A percentile compares a stretch with the other conserved stretches of the same genome.
Conservation (phyloP, 2,329 filamentous ascomycete species). For the Neurospora sp. region DNA sequence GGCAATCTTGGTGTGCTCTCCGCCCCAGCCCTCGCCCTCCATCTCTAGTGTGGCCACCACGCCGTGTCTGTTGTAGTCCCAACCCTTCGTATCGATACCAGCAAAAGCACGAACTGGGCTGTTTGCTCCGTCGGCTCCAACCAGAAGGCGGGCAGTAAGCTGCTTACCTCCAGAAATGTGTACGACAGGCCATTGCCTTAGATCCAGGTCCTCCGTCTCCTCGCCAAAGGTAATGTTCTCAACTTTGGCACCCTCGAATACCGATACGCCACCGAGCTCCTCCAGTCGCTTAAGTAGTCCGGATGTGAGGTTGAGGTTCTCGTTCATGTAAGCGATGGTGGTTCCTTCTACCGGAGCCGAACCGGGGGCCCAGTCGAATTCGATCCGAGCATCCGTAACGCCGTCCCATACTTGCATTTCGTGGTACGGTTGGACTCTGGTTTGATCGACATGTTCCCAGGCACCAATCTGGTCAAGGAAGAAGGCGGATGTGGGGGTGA, state of each 20-base stretch:
- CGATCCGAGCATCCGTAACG: constrained; percentile 74
- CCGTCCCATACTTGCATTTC: constrained; percentile 99
- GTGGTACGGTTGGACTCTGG: constrained; percentile 76
- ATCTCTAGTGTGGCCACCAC: constrained; percentile 82
- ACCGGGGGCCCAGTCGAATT: constrained; percentile 63
- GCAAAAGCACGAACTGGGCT: constrained; percentile 87
- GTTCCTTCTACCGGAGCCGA: constrained; percentile 32
- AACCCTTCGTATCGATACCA: constrained; percentile 73
- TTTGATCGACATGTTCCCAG: constrained; percentile 65
- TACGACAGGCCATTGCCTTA: constrained; percentile 81
- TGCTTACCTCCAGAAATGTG: constrained; percentile 56
- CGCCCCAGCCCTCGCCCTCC: constrained; percentile 47
- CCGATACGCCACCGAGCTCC: constrained; percentile 55
- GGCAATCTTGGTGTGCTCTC: constrained; percentile 56
- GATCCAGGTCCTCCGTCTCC: constrained; percentile 57
- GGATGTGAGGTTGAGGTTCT: constrained; percentile 82
- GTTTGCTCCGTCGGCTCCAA: constrained; percentile 91
- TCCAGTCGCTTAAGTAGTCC: constrained; percentile 64
- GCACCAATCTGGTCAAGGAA: constrained; percentile 78
- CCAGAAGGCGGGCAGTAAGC: constrained; percentile 71
- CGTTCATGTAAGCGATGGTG: constrained; percentile 90
- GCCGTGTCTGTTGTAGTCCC: constrained; percentile 87
- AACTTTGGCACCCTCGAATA: constrained; percentile 70
- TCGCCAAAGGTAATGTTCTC: constrained; percentile 68
- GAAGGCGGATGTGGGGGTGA: constrained; percentile 78